Evolutionary conservation across 768 basidiomycete genomes (phyloP).

Genomic region (Hypsizygus marmoreus): DNA sequence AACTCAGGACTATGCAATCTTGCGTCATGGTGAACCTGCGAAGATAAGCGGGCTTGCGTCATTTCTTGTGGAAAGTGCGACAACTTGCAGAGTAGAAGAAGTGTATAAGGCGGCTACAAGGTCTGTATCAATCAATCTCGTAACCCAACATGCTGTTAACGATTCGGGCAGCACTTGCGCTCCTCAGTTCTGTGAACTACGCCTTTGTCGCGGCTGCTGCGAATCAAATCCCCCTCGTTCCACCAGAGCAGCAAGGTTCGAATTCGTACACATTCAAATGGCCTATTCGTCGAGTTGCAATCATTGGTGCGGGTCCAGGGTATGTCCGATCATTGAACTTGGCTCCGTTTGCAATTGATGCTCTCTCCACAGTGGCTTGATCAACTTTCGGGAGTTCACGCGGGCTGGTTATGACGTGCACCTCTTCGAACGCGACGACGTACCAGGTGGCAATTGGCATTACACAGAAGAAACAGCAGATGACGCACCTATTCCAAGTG

Average conservation of each 20-base stretch:
- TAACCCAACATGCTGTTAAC: not conserved
- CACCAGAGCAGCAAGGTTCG: not conserved
- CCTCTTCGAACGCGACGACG: constrained; percentile 38
- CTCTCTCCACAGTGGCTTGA: constrained; percentile 30
- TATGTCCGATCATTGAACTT: constrained; percentile 14
- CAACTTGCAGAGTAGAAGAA: not conserved
- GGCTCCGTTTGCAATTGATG: not conserved
- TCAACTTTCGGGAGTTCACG: constrained; percentile 36
- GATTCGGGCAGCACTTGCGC: not conserved
- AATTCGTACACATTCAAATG: constrained; percentile 35
- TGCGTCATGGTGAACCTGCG: too few species aligned
- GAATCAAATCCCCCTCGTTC: constrained; percentile 1
- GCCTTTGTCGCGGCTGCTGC: not conserved
- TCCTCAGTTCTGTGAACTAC: not conserved
- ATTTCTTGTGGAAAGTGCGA: not conserved
- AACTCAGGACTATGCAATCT: too few species aligned
- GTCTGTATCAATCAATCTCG: not conserved
- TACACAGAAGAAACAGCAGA: constrained; percentile 39
- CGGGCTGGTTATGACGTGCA: constrained; percentile 37
- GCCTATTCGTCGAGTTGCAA: constrained; percentile 38
- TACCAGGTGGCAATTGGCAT: constrained; percentile 45
- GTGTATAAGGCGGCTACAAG: not conserved
- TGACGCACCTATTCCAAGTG: constrained; percentile 38
- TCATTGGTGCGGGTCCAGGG: constrained; percentile 44
- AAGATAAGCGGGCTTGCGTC: too few species aligned